Conservation (phyloP, 768 basidiomycete species). For the Pisolithus tinctorius region DNA sequence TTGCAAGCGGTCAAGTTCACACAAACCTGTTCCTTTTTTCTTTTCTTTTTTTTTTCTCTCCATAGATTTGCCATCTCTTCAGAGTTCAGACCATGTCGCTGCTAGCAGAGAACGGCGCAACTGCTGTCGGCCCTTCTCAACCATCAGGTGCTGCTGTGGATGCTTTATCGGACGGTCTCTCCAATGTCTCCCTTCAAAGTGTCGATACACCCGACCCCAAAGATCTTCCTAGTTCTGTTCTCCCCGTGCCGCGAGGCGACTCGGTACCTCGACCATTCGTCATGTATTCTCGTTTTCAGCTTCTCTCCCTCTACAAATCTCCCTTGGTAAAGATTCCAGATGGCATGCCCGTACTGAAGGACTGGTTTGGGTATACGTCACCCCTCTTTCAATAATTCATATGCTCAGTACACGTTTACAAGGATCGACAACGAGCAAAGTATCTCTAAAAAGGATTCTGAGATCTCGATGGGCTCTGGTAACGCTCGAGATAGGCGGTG, state of each 20-base stretch:
- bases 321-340: conserved; percentile 63
- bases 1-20: too few species aligned
- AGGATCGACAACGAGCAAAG: conserved; percentile 42
- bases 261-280: conserved; percentile 38
- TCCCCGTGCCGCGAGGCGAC: conserved; percentile 12
- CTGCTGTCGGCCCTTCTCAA: background rate
- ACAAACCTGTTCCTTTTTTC: background rate
- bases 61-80: conserved; percentile 1
- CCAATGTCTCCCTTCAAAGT: conserved; percentile 25
- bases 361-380: conserved; percentile 78
- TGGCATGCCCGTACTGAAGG: conserved; percentile 76
- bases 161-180: conserved; percentile 25
- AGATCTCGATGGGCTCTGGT: conserved; percentile 42
- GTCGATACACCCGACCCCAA: conserved; percentile 7
- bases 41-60: conserved; percentile 4
- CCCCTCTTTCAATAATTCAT: conserved; percentile 8
- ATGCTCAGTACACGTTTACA: conserved; percentile 16
- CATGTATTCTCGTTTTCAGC: conserved; percentile 63
- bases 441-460: conserved; percentile 55
- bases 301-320: conserved; percentile 66
- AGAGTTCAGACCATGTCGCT: conserved; percentile 29
- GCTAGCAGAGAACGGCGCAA: conserved; percentile 15
- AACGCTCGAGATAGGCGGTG: conserved; percentile 66
- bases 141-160: conserved; percentile 18
- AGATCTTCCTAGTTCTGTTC: conserved; percentile 13